These are phyloP conservation scores for Coffea eugenioides DNA, from an alignment of 257 asterid genomes.

Conservation along the genomic window DNA sequence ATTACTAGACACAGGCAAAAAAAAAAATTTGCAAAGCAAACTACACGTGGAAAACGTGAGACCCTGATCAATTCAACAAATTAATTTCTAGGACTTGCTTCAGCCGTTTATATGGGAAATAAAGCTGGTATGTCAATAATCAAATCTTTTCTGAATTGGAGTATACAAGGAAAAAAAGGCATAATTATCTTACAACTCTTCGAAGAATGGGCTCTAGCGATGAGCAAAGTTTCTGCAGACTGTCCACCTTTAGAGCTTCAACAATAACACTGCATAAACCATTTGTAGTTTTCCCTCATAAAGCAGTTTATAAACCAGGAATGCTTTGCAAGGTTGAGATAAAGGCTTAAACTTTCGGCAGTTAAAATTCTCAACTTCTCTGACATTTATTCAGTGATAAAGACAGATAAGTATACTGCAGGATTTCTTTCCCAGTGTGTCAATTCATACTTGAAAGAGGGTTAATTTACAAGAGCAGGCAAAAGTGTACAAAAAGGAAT, in stretches of 20 bases:
- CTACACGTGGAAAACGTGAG: background rate
- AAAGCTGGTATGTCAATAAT: background rate
- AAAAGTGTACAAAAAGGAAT: background rate
- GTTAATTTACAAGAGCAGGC: background rate
- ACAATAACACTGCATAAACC: constrained; percentile 85
- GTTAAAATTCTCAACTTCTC: background rate
- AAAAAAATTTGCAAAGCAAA: background rate
- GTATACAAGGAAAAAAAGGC: constrained; percentile 12
- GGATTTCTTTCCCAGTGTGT: background rate
- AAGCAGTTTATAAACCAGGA: background rate
- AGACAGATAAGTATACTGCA: background rate
- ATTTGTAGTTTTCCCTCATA: constrained; percentile 17
- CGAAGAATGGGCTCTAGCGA: constrained; percentile 95
- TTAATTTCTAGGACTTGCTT: background rate
- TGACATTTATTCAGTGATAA: background rate
- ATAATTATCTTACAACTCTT: constrained; percentile 74
- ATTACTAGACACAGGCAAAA: background rate
- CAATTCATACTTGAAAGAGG: background rate
- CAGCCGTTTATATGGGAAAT: background rate
- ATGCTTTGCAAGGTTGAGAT: background rate
- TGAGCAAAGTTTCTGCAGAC: constrained; percentile 94
- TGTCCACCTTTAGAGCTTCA: constrained; percentile 92
- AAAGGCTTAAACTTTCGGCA: background rate
- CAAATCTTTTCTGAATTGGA: background rate
- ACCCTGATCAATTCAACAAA: background rate